Evolutionary conservation across 495 filamentous ascomycete genomes (phyloP).

Genomic region (Podospora comata): DNA sequence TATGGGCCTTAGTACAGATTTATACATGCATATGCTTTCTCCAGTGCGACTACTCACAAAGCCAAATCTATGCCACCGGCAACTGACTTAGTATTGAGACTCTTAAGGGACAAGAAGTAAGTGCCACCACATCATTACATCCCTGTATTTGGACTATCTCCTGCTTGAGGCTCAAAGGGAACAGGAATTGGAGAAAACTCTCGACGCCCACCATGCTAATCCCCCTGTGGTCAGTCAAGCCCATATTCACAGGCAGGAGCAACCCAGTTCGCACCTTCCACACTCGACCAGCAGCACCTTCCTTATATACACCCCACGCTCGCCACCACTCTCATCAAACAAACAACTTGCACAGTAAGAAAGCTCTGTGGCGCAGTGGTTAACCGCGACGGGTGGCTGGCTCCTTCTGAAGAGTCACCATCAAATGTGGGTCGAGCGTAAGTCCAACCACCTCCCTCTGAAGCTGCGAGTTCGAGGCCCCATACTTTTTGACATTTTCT

Average conservation of each 20-base stretch:
- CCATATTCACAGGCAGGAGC: not conserved
- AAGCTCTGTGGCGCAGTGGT: not conserved
- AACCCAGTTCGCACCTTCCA: not conserved
- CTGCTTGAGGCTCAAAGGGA: too few species aligned
- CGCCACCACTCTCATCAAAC: not conserved
- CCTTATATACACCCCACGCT: not conserved
- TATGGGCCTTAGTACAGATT: not conserved
- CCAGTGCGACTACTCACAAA: too few species aligned
- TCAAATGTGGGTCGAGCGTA: not conserved
- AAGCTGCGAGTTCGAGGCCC: not conserved
- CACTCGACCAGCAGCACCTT: not conserved
- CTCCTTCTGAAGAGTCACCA: not conserved
- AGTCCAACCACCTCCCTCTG: not conserved
- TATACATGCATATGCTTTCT: not conserved
- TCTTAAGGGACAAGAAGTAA: too few species aligned
- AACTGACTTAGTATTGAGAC: too few species aligned
- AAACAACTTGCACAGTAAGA: not conserved
- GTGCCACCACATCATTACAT: too few species aligned
- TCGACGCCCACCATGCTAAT: too few species aligned
- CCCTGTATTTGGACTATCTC: too few species aligned
- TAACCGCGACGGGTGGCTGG: not conserved
- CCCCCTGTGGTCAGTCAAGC: not conserved
- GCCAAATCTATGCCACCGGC: too few species aligned
- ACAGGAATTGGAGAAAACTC: too few species aligned
- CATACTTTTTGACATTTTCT: not conserved